Conservation (phyloP, 139 green algal genomes). For the Picochlorum sp. region DNA sequence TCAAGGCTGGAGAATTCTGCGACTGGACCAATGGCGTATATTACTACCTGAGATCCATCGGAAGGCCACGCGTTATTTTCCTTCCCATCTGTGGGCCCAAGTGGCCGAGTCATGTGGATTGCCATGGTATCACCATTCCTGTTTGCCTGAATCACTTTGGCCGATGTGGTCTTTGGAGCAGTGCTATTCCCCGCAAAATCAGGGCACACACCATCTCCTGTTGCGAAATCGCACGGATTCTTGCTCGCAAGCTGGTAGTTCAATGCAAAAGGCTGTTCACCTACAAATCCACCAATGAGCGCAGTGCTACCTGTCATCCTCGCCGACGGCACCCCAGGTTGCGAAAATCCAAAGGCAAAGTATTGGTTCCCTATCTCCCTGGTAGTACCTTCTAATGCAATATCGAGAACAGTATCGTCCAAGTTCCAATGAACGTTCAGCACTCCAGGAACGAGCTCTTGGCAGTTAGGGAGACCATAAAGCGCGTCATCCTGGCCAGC, state of each 20-base stretch:
- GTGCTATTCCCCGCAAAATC: background rate
- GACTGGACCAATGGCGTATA: constrained; percentile 20
- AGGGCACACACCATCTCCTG: background rate
- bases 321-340: background rate
- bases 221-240: constrained; percentile 3
- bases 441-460: constrained; percentile 9
- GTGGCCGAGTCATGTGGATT: constrained; percentile 7
- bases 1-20: constrained; percentile 7
- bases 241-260: constrained; percentile 13
- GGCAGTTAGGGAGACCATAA: constrained; percentile 18
- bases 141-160: background rate
- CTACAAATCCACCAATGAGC: constrained; percentile 14
- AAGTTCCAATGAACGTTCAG: constrained; percentile 19
- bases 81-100: background rate
- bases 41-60: background rate
- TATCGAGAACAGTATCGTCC: background rate
- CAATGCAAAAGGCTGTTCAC: constrained; percentile 10
- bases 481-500: background rate
- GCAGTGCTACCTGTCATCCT: constrained; percentile 11
- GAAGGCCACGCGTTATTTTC: constrained; percentile 7
- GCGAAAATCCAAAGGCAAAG: constrained; percentile 19
- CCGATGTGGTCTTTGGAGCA: background rate
- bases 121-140: background rate
- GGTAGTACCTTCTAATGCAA: constrained; percentile 8
- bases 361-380: constrained; percentile 8